A percentile compares a stretch with the other conserved stretches of the same genome.
phyloP scores from a whole-genome alignment of 352 stramenopile species.

The Pythium utonaiense region DNA sequence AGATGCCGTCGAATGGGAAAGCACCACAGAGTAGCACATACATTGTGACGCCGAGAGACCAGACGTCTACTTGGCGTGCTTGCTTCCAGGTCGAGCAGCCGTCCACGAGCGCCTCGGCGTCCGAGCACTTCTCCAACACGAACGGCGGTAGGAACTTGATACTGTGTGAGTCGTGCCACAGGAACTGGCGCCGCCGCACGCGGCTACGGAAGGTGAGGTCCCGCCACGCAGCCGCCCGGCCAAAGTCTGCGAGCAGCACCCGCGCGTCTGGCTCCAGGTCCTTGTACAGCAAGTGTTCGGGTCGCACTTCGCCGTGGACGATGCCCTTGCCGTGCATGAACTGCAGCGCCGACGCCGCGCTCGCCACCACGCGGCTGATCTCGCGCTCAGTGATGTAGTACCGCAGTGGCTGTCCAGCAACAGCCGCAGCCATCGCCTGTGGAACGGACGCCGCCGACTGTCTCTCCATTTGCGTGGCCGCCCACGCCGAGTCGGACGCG shows the following conservation, averaged over 20 bases:
- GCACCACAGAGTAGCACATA: constrained; percentile 60
- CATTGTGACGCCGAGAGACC: constrained; percentile 70
- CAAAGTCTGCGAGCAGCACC: constrained; percentile 64
- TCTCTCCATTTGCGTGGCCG: not conserved
- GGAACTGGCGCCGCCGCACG: constrained; percentile 22
- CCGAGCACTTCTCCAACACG: constrained; percentile 30
- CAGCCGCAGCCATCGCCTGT: no score
- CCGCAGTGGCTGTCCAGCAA: not conserved
- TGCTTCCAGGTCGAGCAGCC: constrained; percentile 46
- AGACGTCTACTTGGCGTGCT: constrained; percentile 66
- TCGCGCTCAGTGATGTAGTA: constrained; percentile 50
- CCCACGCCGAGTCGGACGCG: not conserved
- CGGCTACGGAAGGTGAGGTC: constrained; percentile 30
- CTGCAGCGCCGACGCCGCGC: constrained; percentile 39
- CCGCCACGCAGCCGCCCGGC: constrained; percentile 44
- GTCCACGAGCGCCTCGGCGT: not conserved
- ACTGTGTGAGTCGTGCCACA: constrained; percentile 61
- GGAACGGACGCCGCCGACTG: no score
- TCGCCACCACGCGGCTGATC: constrained; percentile 45
- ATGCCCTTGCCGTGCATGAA: constrained; percentile 55
- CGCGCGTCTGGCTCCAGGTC: constrained; percentile 59
- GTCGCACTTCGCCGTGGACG: constrained; percentile 65
- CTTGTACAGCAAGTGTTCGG: constrained; percentile 73
- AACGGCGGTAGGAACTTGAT: constrained; percentile 65
- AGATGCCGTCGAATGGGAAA: constrained; percentile 44